A percentile compares a stretch with the other conserved stretches of the same genome.
These are phyloP conservation scores for Ulvella scutata DNA, from an alignment of 139 green algal genomes.

Conservation along the genomic window DNA sequence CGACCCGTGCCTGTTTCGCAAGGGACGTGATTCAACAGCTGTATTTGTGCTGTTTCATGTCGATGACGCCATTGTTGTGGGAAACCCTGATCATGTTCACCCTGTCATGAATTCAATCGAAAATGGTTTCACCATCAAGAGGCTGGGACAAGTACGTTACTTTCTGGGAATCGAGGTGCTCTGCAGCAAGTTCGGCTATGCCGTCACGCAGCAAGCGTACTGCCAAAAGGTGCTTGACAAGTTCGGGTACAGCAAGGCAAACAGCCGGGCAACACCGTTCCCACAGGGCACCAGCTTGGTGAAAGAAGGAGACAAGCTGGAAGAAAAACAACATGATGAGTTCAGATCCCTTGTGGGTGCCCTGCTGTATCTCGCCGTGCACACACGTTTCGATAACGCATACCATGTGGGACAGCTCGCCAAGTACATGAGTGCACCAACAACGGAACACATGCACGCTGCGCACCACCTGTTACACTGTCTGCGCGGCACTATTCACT, in stretches of 20 bases:
- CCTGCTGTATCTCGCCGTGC: slow-evolving; percentile 11
- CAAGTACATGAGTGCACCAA: slow-evolving; percentile 17
- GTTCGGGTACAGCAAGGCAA: slow-evolving; percentile 6
- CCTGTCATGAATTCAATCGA: not conserved
- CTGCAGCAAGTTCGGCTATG: slow-evolving; percentile 13
- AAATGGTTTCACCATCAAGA: slow-evolving; percentile 2
- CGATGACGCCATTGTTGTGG: slow-evolving; percentile 8
- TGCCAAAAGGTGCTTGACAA: not conserved
- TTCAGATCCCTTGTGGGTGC: slow-evolving; percentile 15
- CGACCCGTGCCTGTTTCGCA: slow-evolving; percentile 14
- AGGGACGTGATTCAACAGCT: not conserved
- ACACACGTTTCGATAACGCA: slow-evolving; percentile 21
- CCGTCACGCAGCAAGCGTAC: slow-evolving; percentile 3
- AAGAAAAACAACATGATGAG: not conserved
- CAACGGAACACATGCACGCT: slow-evolving; percentile 12
- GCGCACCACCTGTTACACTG: slow-evolving; percentile 14
- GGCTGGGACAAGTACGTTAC: slow-evolving; percentile 5
- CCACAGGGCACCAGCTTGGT: not conserved
- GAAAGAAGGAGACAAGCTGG: not conserved
- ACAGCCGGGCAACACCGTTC: not conserved
- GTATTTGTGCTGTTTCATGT: slow-evolving; percentile 12
- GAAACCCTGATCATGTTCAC: not conserved
- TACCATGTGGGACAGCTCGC: slow-evolving; percentile 19
- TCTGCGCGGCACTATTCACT: not conserved
- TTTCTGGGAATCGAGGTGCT: slow-evolving; percentile 12